These are phyloP conservation scores for Ceratobasidium sp. DNA, from an alignment of 1,284 basidiomycete genomes.

Conservation along the genomic window DNA sequence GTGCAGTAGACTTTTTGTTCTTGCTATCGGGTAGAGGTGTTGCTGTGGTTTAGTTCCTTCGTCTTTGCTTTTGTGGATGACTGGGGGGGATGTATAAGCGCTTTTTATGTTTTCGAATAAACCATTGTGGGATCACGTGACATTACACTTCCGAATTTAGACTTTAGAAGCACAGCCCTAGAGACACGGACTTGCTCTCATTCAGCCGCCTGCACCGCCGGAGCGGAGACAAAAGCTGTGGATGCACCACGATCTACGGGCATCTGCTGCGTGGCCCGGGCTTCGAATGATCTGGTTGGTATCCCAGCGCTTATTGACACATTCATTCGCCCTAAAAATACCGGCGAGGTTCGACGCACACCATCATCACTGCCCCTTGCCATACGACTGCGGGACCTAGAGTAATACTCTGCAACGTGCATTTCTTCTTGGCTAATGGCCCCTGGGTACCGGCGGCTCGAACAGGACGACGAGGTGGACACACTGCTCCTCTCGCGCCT, in stretches of 20 bases:
- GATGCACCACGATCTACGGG: neutral
- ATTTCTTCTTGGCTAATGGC: neutral
- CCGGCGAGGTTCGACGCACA: no score
- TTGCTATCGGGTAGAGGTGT: neutral
- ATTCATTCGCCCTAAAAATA: neutral
- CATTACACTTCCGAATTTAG: no score
- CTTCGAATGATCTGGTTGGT: neutral
- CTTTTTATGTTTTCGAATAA: neutral
- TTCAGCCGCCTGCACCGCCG: no score
- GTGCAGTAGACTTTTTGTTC: constrained; percentile 3
- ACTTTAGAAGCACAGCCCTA: neutral
- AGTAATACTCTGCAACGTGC: neutral
- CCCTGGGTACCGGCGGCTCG: constrained; percentile 3
- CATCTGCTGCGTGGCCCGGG: neutral
- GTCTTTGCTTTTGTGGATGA: neutral
- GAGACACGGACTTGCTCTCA: neutral
- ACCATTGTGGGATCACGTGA: neutral
- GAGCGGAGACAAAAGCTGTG: neutral
- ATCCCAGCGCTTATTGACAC: neutral
- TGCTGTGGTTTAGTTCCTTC: neutral
- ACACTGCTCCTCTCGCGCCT: constrained; percentile 15
- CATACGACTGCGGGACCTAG: neutral
- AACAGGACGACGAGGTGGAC: constrained; percentile 10
- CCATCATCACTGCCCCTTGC: neutral
- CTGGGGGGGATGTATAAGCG: neutral